Percentiles rank a stretch among this genome's conserved stretches.
phyloP scores from a whole-genome alignment of 78 protist species.

The Isochrysis galbana region DNA sequence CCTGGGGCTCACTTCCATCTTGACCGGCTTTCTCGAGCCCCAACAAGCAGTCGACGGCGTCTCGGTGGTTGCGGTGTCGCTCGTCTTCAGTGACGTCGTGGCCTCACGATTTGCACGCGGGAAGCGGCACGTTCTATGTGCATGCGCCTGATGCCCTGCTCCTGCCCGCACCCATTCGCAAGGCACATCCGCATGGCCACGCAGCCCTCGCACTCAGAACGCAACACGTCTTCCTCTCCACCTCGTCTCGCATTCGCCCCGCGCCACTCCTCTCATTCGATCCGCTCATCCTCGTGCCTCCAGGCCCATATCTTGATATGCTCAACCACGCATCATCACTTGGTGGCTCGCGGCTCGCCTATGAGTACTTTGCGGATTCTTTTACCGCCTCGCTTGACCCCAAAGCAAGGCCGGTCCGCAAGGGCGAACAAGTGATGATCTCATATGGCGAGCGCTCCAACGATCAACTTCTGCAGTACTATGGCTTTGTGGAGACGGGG shows the following conservation, averaged over 20 bases:
- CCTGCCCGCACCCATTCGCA: no score
- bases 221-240: no score
- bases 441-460: slow-evolving; percentile 15
- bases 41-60: neutral
- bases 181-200: no score
- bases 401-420: neutral
- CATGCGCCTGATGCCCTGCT: no score
- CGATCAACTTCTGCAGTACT: slow-evolving; percentile 26
- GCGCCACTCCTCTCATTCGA: no score
- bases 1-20: neutral
- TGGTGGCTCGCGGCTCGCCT: neutral
- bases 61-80: neutral
- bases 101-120: neutral
- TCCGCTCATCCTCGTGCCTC: no score
- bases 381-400: neutral
- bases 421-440: neutral
- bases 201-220: no score
- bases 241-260: no score
- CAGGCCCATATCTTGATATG: neutral
- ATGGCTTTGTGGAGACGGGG: slow-evolving; percentile 14
- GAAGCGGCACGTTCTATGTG: neutral
- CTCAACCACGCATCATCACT: neutral
- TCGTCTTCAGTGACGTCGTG: neutral
- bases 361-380: neutral
- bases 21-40: neutral